phyloP scores from a whole-genome alignment of 2,329 filamentous ascomycete genomes.

The Pseudocercospora musae region DNA sequence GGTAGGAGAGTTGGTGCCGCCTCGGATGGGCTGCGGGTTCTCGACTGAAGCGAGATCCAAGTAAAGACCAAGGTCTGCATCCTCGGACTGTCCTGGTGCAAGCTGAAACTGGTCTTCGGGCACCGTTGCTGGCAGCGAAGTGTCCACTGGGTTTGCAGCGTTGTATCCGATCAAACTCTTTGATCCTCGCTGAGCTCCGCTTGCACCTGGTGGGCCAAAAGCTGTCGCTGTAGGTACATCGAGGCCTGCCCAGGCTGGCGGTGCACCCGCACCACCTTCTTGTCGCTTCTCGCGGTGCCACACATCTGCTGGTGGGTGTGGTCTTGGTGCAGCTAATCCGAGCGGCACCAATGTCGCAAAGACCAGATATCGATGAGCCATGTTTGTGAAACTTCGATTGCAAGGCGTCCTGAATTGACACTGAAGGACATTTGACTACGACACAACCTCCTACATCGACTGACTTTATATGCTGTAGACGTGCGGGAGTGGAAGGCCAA shows the following conservation, averaged over 20 bases:
- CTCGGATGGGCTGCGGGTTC: slow-evolving; percentile 42
- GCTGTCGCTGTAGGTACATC: slow-evolving; percentile 10
- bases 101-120: slow-evolving; percentile 38
- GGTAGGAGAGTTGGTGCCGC: slow-evolving; percentile 37
- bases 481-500: neutral
- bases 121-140: slow-evolving; percentile 33
- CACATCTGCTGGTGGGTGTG: neutral
- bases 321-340: neutral
- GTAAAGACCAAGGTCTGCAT: slow-evolving; percentile 39
- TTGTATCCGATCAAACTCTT: slow-evolving; percentile 35
- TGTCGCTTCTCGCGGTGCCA: slow-evolving; percentile 1
- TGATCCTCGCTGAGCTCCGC: slow-evolving; percentile 37
- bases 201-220: slow-evolving; percentile 34
- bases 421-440: neutral
- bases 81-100: slow-evolving; percentile 37
- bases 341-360: slow-evolving; percentile 5
- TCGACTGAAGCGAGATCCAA: slow-evolving; percentile 39
- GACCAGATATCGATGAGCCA: neutral
- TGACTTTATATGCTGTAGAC: neutral
- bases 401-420: neutral
- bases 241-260: slow-evolving; percentile 21
- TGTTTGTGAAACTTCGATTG: neutral
- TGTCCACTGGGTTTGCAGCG: slow-evolving; percentile 33
- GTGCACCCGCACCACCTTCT: slow-evolving; percentile 6
- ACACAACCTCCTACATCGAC: neutral